These are phyloP conservation scores for Sistotremastrum niveocremeum DNA, from an alignment of 768 basidiomycete species.

Conservation along the genomic window DNA sequence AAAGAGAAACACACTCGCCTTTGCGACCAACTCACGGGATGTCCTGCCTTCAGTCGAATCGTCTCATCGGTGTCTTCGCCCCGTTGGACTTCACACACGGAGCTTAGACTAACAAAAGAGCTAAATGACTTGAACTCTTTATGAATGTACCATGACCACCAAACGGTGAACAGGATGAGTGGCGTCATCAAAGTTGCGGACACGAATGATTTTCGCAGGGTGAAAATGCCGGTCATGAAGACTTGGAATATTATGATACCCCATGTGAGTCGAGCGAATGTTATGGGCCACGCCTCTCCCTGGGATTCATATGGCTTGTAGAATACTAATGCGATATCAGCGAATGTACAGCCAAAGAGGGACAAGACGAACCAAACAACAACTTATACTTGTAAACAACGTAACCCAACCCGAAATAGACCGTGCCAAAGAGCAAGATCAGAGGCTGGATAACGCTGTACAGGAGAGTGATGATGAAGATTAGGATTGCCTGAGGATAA, in stretches of 20 bases:
- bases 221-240: conserved; percentile 97
- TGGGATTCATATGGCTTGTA: conserved; percentile 97
- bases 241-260: conserved; percentile 85
- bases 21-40: conserved; percentile 81
- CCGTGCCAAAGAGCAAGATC: conserved; percentile 86
- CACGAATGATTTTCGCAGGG: conserved; percentile 44
- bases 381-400: conserved; percentile 98
- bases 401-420: conserved; percentile 94
- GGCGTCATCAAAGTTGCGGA: conserved; percentile 57
- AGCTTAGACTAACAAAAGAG: conserved; percentile 73
- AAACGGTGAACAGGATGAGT: conserved; percentile 56
- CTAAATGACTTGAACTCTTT: conserved; percentile 57
- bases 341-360: neutral
- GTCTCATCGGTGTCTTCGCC: conserved; percentile 81
- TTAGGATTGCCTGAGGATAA: conserved; percentile 91
- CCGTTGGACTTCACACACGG: conserved; percentile 78
- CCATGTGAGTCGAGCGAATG: conserved; percentile 85
- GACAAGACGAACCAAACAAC: conserved; percentile 58
- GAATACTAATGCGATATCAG: conserved; percentile 49
- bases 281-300: conserved; percentile 96
- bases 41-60: conserved; percentile 57
- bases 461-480: conserved; percentile 88
- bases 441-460: conserved; percentile 95
- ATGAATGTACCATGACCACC: conserved; percentile 74
- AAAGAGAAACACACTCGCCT: conserved; percentile 34